Percentiles rank a stretch among this genome's conserved stretches.
phyloP scores from a whole-genome alignment of 2,329 filamentous ascomycete genomes.

The Aspergillus ochraceoroseus region DNA sequence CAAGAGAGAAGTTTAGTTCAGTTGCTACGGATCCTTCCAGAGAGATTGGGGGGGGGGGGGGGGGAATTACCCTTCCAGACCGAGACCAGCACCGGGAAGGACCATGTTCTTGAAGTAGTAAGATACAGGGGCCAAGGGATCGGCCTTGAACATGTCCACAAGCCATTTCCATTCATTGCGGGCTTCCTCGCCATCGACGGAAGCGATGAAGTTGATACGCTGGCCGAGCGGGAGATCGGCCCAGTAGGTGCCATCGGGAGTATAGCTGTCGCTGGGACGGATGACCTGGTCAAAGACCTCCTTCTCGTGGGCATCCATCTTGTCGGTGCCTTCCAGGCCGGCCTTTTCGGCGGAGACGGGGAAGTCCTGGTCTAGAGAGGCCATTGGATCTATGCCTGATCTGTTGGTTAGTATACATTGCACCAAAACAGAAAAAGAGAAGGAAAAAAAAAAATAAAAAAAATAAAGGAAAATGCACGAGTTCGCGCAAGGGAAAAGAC shows the following conservation, averaged over 20 bases:
- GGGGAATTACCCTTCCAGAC: slow-evolving; percentile 68
- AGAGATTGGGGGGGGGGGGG: not conserved
- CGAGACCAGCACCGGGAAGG: slow-evolving; percentile 83
- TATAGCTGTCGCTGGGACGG: slow-evolving; percentile 84
- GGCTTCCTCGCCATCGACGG: slow-evolving; percentile 67
- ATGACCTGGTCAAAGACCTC: slow-evolving; percentile 71
- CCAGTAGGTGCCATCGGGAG: slow-evolving; percentile 81
- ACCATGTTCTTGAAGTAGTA: slow-evolving; percentile 91
- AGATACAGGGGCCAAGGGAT: slow-evolving; percentile 74
- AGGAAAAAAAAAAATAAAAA: no score
- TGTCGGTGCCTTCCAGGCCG: no score
- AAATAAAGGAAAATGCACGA: no score
- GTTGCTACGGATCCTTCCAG: slow-evolving; percentile 1
- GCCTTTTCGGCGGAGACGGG: no score
- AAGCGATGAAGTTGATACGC: slow-evolving; percentile 68
- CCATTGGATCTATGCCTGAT: no score
- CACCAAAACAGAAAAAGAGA: no score
- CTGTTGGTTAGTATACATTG: no score
- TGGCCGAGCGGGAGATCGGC: slow-evolving; percentile 71
- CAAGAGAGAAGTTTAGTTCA: not conserved
- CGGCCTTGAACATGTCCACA: slow-evolving; percentile 75
- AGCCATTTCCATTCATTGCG: slow-evolving; percentile 62
- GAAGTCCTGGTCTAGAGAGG: no score
- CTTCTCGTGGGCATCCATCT: slow-evolving; percentile 56
- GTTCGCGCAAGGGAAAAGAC: no score